phyloP scores from a whole-genome alignment of 83 land plant genomes.

The Isoetes engelmannii region DNA sequence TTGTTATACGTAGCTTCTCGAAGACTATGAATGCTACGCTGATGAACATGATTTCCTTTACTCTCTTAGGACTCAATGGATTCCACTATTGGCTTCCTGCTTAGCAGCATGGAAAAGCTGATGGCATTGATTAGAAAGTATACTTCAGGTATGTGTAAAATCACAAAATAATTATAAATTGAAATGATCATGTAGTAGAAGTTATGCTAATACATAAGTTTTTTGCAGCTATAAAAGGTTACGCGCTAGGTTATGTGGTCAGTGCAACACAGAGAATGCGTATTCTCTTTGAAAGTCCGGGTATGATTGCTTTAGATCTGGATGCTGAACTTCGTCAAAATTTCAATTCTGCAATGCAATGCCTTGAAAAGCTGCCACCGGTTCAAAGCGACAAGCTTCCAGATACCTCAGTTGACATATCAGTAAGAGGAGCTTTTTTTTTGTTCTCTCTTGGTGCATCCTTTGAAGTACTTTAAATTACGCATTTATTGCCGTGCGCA shows the following conservation, averaged over 20 bases:
- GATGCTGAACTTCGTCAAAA: constrained; percentile 66
- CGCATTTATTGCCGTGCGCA: neutral
- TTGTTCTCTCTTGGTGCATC: neutral
- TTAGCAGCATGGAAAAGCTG: constrained; percentile 91
- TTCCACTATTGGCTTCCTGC: constrained; percentile 86
- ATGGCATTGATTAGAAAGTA: constrained; percentile 83
- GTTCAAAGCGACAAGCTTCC: constrained; percentile 72
- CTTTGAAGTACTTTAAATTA: neutral
- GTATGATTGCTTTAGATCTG: constrained; percentile 94
- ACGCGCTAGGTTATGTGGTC: constrained; percentile 87
- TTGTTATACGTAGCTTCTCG: no score
- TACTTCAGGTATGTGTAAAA: constrained; percentile 55
- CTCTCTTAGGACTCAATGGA: constrained; percentile 82
- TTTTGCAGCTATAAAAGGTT: constrained; percentile 84
- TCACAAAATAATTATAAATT: neutral
- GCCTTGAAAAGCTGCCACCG: constrained; percentile 82
- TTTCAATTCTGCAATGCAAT: constrained; percentile 58
- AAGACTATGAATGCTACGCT: neutral
- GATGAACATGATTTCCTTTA: neutral
- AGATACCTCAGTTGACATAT: constrained; percentile 53
- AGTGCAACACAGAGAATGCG: constrained; percentile 86
- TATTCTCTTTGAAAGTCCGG: constrained; percentile 76
- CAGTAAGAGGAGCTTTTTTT: constrained; percentile 45
- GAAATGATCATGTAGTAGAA: neutral
- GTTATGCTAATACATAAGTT: neutral